These are phyloP conservation scores for Pelargonium cotyledonis DNA, from an alignment of 441 rosid species.

Conservation along the genomic window DNA sequence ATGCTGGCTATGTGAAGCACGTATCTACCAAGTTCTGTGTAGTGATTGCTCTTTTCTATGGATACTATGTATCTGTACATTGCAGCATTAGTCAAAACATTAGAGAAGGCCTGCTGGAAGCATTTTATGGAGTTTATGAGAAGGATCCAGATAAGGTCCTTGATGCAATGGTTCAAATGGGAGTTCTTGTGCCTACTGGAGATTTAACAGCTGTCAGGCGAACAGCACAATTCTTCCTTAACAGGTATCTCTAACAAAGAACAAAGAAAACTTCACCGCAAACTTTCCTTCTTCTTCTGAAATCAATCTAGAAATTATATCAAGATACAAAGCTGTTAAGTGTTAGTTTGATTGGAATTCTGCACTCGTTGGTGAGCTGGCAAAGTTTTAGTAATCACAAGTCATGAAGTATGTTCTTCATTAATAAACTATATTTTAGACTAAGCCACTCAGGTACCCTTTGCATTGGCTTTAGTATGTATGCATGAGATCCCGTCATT, in stretches of 20 bases:
- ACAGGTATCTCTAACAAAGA: conserved; percentile 45
- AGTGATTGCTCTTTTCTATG: conserved; percentile 16
- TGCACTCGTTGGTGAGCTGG: not conserved
- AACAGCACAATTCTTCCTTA: conserved; percentile 90
- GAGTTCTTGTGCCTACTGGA: conserved; percentile 98
- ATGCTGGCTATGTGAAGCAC: conserved; percentile 8
- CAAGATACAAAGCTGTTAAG: not conserved
- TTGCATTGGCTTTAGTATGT: not conserved
- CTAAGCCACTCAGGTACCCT: not conserved
- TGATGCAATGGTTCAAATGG: conserved; percentile 96
- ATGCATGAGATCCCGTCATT: not conserved
- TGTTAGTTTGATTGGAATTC: not conserved
- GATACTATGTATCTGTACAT: conserved; percentile 11
- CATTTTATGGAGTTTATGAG: conserved; percentile 90
- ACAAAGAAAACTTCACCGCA: not conserved
- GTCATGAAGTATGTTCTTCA: not conserved
- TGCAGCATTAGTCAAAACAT: conserved; percentile 91
- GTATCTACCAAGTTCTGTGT: conserved; percentile 3
- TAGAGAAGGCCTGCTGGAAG: conserved; percentile 85
- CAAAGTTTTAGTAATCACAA: not conserved
- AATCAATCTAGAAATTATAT: not conserved
- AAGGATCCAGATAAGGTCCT: conserved; percentile 96
- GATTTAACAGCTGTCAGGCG: conserved; percentile 93
- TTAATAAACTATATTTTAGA: not conserved
- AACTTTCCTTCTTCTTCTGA: not conserved